Percentiles rank a stretch among this genome's conserved stretches.
phyloP scores from a whole-genome alignment of 805 yeast genomes.

The Zygotorulaspora sp. region DNA sequence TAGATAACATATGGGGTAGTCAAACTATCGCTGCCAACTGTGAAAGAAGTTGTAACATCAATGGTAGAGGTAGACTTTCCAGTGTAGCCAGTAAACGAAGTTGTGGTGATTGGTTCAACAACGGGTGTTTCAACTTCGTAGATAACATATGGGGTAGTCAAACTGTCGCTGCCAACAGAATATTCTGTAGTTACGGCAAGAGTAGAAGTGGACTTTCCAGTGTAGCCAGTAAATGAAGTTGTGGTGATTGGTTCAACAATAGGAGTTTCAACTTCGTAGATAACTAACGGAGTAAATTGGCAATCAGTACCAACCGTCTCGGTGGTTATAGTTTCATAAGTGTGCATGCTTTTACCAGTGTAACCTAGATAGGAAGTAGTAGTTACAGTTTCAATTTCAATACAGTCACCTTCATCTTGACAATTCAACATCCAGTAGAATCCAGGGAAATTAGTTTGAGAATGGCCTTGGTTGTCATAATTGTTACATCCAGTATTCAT shows the following conservation, averaged over 20 bases:
- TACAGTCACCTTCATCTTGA: not conserved
- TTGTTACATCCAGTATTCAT: constrained; percentile 21
- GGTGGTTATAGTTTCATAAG: constrained; percentile 12
- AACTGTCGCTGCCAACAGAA: not conserved
- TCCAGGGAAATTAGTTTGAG: constrained; percentile 23
- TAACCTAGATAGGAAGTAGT: constrained; percentile 7
- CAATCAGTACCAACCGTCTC: constrained; percentile 5
- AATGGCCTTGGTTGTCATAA: constrained; percentile 17
- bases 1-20: constrained; percentile 13
- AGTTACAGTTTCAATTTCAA: not conserved
- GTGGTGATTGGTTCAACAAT: constrained; percentile 1
- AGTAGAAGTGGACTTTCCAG: constrained; percentile 1
- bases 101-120: constrained; percentile 1
- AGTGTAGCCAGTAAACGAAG: constrained; percentile 11
- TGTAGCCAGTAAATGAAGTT: constrained; percentile 5
- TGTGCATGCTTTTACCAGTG: constrained; percentile 11
- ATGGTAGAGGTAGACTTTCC: constrained; percentile 12
- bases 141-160: not conserved
- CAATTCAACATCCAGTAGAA: constrained; percentile 16
- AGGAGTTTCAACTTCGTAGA: constrained; percentile 14
- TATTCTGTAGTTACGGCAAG: constrained; percentile 1
- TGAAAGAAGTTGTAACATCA: constrained; percentile 8
- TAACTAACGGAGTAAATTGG: constrained; percentile 11
- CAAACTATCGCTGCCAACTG: constrained; percentile 10
- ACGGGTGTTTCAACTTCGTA: not conserved